Evolutionary conservation across 1,139 yeast genomes (phyloP).

Genomic region (Candida tetrigidarum): DNA sequence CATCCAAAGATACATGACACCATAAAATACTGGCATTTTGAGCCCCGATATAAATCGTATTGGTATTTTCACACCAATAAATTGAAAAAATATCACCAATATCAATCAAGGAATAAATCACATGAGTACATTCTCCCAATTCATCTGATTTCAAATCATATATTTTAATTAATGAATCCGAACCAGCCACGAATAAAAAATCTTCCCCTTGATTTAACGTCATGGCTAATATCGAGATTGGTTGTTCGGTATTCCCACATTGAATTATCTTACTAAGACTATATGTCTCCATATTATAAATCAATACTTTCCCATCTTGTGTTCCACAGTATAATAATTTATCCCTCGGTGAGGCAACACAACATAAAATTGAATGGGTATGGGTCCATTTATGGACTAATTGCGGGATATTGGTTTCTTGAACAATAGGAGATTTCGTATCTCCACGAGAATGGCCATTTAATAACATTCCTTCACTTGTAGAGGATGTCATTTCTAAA

Average conservation of each 20-base stretch:
- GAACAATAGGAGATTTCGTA: neutral
- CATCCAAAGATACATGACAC: conserved; percentile 45
- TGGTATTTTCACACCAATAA: conserved; percentile 63
- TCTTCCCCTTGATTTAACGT: conserved; percentile 61
- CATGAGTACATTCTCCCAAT: conserved; percentile 52
- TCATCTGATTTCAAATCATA: conserved; percentile 59
- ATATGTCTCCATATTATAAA: conserved; percentile 70
- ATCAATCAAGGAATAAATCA: conserved; percentile 82
- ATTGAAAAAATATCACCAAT: conserved; percentile 93
- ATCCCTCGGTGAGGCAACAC: conserved; percentile 64
- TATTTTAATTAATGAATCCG: conserved; percentile 85
- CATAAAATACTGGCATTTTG: conserved; percentile 90
- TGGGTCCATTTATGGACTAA: conserved; percentile 78
- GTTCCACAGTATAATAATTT: conserved; percentile 87
- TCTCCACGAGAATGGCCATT: too few relatives aligned
- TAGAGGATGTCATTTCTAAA: conserved; percentile 11
- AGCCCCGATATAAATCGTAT: conserved; percentile 81
- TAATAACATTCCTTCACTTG: conserved; percentile 1
- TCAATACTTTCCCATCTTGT: conserved; percentile 80
- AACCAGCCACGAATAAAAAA: conserved; percentile 80
- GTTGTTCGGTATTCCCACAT: conserved; percentile 53
- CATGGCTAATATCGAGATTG: conserved; percentile 75
- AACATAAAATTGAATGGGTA: conserved; percentile 74
- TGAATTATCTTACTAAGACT: conserved; percentile 46
- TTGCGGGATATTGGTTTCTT: conserved; percentile 20